These are phyloP conservation scores for Iris macrosiphon DNA, from an alignment of 106 monocot genomes.

Conservation along the genomic window DNA sequence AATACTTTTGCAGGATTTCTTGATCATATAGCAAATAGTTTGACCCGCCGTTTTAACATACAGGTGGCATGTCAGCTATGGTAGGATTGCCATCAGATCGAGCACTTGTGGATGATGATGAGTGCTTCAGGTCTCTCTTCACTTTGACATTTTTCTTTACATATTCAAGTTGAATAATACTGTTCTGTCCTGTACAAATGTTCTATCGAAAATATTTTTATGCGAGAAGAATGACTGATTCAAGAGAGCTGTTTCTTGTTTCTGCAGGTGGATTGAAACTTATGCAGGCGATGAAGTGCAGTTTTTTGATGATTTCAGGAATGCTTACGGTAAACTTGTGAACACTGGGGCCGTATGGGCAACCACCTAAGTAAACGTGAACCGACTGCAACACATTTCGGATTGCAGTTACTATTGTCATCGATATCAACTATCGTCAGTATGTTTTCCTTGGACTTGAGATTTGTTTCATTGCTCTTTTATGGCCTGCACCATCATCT, in stretches of 20 bases:
- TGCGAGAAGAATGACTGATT: background rate
- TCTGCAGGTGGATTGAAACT: conserved; percentile 67
- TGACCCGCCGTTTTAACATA: too few species aligned
- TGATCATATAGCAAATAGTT: too few species aligned
- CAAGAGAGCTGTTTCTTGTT: background rate
- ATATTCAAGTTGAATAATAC: background rate
- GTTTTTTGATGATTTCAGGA: conserved; percentile 75
- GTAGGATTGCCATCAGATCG: conserved; percentile 88
- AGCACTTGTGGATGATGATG: conserved; percentile 74
- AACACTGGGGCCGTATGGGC: conserved; percentile 68
- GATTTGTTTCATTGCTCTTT: too few species aligned
- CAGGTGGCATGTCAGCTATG: conserved; percentile 71
- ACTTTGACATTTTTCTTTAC: background rate
- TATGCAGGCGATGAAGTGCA: conserved; percentile 58
- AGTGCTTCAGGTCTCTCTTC: conserved; percentile 68
- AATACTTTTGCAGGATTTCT: too few species aligned
- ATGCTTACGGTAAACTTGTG: conserved; percentile 67
- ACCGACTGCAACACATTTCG: too few species aligned
- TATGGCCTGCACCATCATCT: too few species aligned
- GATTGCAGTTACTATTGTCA: too few species aligned
- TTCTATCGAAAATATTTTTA: background rate
- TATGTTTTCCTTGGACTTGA: too few species aligned
- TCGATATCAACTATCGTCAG: too few species aligned
- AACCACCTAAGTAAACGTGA: conserved; percentile 15
- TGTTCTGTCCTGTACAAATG: background rate